These are phyloP conservation scores for Chlorella sp. DNA, from an alignment of 139 green algal genomes.

Conservation along the genomic window DNA sequence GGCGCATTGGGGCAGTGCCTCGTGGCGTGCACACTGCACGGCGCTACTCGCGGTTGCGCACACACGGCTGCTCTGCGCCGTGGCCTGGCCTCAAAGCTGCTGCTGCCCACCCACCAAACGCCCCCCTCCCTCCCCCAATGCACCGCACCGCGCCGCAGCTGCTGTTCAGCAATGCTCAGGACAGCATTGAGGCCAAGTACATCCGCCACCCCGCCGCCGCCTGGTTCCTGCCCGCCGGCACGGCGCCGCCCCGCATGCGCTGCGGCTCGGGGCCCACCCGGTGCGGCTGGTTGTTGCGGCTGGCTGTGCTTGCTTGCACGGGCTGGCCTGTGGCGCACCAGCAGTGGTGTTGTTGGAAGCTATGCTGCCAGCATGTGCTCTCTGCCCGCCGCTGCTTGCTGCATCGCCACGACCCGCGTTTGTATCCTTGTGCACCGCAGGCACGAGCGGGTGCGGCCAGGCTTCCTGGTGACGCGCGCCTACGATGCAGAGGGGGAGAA, in stretches of 20 bases:
- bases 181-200: constrained; percentile 14
- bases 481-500: not conserved
- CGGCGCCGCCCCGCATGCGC: not conserved
- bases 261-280: not conserved
- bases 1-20: no score
- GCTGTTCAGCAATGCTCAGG: constrained; percentile 1
- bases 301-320: no score
- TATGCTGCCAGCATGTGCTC: not conserved
- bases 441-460: constrained; percentile 14
- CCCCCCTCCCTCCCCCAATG: not conserved
- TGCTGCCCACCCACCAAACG: not conserved
- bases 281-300: no score
- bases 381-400: not conserved
- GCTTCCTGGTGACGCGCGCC: constrained; percentile 3
- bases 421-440: not conserved
- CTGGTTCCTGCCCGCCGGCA: not conserved
- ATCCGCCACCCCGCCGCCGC: constrained; percentile 14
- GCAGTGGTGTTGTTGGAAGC: not conserved
- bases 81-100: not conserved
- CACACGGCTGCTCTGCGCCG: not conserved
- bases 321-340: no score
- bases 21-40: not conserved
- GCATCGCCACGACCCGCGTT: no score
- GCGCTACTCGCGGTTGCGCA: not conserved
- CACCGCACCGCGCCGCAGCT: not conserved